These are phyloP conservation scores for Cutaneotrichosporon cutaneum DNA, from an alignment of 1,284 basidiomycete genomes.

Conservation along the genomic window DNA sequence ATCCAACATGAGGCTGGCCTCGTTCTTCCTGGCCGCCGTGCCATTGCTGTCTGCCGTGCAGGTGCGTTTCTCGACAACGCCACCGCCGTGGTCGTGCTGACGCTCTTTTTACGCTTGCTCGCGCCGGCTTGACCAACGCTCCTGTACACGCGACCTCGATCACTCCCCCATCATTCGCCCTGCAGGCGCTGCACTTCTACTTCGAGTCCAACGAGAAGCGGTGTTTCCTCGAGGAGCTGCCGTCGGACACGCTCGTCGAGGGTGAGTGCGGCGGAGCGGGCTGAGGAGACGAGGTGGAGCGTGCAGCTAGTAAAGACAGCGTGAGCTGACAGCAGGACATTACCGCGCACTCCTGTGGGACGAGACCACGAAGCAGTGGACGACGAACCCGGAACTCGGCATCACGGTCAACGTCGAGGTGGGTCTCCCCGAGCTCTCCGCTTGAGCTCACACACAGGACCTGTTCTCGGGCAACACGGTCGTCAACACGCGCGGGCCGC, in stretches of 20 bases:
- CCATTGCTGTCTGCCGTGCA: constrained; percentile 34
- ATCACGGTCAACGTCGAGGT: constrained; percentile 90
- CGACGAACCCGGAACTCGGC: constrained; percentile 72
- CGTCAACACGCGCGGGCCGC: constrained; percentile 82
- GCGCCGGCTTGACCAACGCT: not conserved
- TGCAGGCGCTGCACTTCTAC: constrained; percentile 80
- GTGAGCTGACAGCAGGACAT: constrained; percentile 66
- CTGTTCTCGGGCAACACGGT: constrained; percentile 54
- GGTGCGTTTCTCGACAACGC: constrained; percentile 20
- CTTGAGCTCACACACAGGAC: constrained; percentile 32
- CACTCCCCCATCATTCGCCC: no score
- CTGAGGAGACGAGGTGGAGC: not conserved
- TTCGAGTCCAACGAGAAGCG: constrained; percentile 85
- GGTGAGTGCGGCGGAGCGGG: constrained; percentile 58
- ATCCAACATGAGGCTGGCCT: constrained; percentile 27
- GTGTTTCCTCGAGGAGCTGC: constrained; percentile 96
- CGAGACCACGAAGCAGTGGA: constrained; percentile 68
- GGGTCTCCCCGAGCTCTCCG: not conserved
- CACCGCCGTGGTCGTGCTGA: not conserved
- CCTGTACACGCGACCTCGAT: not conserved
- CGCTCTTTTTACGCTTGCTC: not conserved
- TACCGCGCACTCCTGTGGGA: constrained; percentile 91
- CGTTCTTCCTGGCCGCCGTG: constrained; percentile 22
- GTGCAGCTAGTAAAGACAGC: no score
- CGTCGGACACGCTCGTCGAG: constrained; percentile 94